Evolutionary conservation across 495 filamentous ascomycete genomes (phyloP), one percentile per base, ranked within the genome.

Genomic region (Staphylotrichum tortipilum): DNA sequence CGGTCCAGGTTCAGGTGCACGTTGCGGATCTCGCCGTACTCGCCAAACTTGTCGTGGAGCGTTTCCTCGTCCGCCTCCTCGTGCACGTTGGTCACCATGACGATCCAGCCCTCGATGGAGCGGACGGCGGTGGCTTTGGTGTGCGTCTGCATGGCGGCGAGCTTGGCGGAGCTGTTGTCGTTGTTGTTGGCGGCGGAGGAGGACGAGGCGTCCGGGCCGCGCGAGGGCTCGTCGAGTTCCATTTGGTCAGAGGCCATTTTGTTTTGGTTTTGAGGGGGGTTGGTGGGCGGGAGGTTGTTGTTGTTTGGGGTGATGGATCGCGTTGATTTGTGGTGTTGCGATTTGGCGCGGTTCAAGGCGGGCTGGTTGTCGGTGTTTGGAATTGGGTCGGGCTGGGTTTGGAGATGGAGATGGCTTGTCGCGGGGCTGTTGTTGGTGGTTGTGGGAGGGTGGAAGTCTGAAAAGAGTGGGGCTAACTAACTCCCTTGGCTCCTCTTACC

Each of bases 101-200:
- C 77, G 68, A 99, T 97, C 94, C 94, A 99, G 56, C 94, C 94
- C 67, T 99, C 94, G 65, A 99, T 96, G 53, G 88, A 94, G 66
- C 94, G 88, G 44, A 99, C 94, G 12, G 91, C 94, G 6, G 86
- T 88, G 23, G 91, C 88, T 52, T 85, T 86, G 45, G 80, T 72
- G 52, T 80, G 74, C 39, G 91, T 95, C 63, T 84, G 81, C 71
- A 82, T 83, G 60, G 76, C 76, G 55, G 75, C 69, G 59, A 76
- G 73, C 58, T 81, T 81, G 53, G 76, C 76, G 55, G 56, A 68
- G 57, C 58, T 53, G 41, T 46, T 21, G 49, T 42, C 33, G 31
- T 28, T 46, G 45, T 22, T 36, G 50, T n/a, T 38, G 55, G 39
- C 55, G 21, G n/a, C 6, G 24, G n/a, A 9, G 31, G 14, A 5